Evolutionary conservation across 2,329 filamentous ascomycete species (phyloP), one percentile per base, ranked within the genome.

Genomic region (Basipetospora chlamydospora): DNA sequence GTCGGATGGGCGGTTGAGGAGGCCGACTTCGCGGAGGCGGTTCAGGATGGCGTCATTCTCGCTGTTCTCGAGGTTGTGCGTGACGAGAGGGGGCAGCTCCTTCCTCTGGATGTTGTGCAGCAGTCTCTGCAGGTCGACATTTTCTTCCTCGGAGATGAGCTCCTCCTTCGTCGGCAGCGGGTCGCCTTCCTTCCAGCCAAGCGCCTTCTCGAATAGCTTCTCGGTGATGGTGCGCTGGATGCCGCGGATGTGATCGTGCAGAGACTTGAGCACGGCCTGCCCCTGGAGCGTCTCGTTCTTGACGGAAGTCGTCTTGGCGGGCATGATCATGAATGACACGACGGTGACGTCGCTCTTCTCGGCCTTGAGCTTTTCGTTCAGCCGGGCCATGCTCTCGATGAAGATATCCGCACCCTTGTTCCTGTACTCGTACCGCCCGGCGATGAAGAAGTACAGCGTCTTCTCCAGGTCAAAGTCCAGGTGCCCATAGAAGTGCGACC

Each of bases 381-480:
- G 64, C 29, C 90, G 82, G 20, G 90, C 90, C 43, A 98, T 65
- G 3, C 87, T 90, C 60, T 98, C 90, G 47, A 98, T 93, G 59
- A 96, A 98, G 90, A 98, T 96, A 59, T 98, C 90, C 8, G 95
- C 88, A 52, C 90, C 90, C 63, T 98, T 98, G 55, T 98, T 98
- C 45, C 90, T 71, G 69, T 88, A 98, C 59, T 98, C 90, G 53
- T 98, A 98, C 43, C 90, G 81, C 41, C 90, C 90, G 6, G 90
- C 82, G 3, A 87, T 98, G 66, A 98, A 98, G 61, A 96, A 80
- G 61, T 95, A 98, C 25, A 98, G 72, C 0, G 90, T 98, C 22
- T 23, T 23, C 42, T 96, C 87, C 11, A 86, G 77, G 43, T 95
- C 85, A 47, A 96, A 96, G 54, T 98, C 87, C 55, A 94, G 92